Base-by-base conservation (phyloP, 805 yeast genomes). In the Candida adriatica region DNA sequence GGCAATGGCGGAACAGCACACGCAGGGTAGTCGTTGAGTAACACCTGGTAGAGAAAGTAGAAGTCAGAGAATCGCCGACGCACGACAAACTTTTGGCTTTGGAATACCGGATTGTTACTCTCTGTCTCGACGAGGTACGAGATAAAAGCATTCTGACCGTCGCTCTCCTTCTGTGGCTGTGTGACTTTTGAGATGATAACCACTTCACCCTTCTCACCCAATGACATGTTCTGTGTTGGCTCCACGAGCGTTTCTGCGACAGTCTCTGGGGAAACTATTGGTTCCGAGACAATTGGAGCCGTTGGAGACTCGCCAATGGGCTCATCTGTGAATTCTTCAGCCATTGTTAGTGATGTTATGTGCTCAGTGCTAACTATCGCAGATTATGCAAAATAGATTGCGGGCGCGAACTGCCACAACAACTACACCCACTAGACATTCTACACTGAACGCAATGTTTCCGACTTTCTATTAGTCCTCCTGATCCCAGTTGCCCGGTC, bases 401-500 rank as follows among this genome's bases (percentile, higher is more conserved):
- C n/a, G n/a, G n/a, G n/a, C n/a, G n/a, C n/a, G n/a, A n/a, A n/a
- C n/a, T n/a, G n/a, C n/a, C n/a, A n/a, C n/a, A n/a, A n/a, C n/a
- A n/a, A n/a, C n/a, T n/a, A n/a, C n/a, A n/a, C n/a, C n/a, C n/a
- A n/a, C n/a, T n/a, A n/a, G n/a, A n/a, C n/a, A n/a, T n/a, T n/a
- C n/a, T n/a, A n/a, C n/a, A n/a, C n/a, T n/a, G n/a, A n/a, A n/a
- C n/a, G n/a, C n/a, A n/a, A n/a, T n/a, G n/a, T n/a, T n/a, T n/a
- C n/a, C n/a, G n/a, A n/a, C n/a, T n/a, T n/a, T n/a, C n/a, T n/a
- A 19, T 23, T 23, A 86, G 61, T 88, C 96, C 39, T 72, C 96
- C 60, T 80, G 92, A 54, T 87, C 96, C 96, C 96, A 87, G 64
- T 86, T 87, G 39, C 95, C 96, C 27, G 92, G 90, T 58, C 76